Evolutionary conservation across 805 yeast genomes (phyloP).

Genomic region (Metschnikowia santaceciliae): DNA sequence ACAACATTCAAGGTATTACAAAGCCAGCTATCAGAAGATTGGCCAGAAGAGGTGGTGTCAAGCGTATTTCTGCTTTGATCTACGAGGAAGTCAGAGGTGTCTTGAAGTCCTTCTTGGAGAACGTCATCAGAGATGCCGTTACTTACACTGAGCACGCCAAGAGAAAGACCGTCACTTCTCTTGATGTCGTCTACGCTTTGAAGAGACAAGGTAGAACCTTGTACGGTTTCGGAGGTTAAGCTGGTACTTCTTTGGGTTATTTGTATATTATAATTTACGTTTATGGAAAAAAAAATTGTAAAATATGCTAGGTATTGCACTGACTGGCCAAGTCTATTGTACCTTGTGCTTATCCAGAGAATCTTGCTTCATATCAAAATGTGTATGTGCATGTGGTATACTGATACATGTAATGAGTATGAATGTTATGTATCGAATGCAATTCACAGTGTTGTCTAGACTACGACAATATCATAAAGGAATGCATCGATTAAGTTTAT

Average conservation of each 20-base stretch:
- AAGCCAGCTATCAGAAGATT: slow-evolving; percentile 99
- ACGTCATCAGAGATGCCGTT: slow-evolving; percentile 98
- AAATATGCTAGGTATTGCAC: too few relatives aligned
- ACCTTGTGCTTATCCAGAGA: too few relatives aligned
- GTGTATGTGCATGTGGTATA: too few relatives aligned
- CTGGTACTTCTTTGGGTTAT: slow-evolving; percentile 7
- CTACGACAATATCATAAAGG: too few relatives aligned
- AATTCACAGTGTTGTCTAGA: too few relatives aligned
- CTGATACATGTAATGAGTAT: too few relatives aligned
- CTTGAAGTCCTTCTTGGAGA: slow-evolving; percentile 90
- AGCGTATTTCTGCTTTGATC: slow-evolving; percentile 98
- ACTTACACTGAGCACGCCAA: slow-evolving; percentile 99
- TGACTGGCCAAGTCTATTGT: too few relatives aligned
- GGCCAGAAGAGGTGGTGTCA: slow-evolving; percentile 99
- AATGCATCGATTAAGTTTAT: too few relatives aligned
- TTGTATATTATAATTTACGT: slow-evolving; percentile 9
- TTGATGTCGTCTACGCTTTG: slow-evolving; percentile 97
- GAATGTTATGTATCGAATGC: too few relatives aligned
- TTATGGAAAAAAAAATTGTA: background rate
- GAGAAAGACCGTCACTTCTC: slow-evolving; percentile 99
- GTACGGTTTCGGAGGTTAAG: slow-evolving; percentile 98
- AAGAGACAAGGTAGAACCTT: slow-evolving; percentile 99
- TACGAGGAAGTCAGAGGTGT: slow-evolving; percentile 99
- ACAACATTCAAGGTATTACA: slow-evolving; percentile 99
- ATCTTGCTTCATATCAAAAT: too few relatives aligned